phyloP scores from a whole-genome alignment of 176 grass and related monocot genomes.

The Zoysia japonica region DNA sequence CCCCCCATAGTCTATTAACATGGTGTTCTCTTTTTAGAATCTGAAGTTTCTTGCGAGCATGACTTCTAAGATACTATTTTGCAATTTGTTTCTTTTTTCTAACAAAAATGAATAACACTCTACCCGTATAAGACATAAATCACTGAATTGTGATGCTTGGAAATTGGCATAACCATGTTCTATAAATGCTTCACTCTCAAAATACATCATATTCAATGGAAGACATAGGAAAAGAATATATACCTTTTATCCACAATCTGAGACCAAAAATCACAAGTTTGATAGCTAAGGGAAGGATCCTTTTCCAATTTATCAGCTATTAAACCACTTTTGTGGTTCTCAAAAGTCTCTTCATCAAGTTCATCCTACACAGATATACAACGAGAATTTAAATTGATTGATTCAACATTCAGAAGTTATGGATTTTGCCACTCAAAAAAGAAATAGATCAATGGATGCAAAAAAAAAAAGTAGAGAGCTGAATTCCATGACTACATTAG shows the following conservation, averaged over 20 bases:
- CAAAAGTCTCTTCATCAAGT: slow-evolving; percentile 82
- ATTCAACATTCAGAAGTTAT: slow-evolving; percentile 8
- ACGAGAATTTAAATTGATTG: slow-evolving; percentile 22
- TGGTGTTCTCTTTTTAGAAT: slow-evolving; percentile 1
- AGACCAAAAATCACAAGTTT: slow-evolving; percentile 73
- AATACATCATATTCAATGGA: neutral
- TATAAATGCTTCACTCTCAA: neutral
- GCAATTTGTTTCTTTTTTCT: neutral
- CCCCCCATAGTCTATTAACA: neutral
- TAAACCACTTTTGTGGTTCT: slow-evolving; percentile 77
- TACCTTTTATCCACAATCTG: slow-evolving; percentile 98
- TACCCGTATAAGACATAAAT: neutral
- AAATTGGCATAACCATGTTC: neutral
- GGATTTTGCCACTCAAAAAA: neutral
- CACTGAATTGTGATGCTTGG: slow-evolving; percentile 4
- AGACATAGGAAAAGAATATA: slow-evolving; percentile 20
- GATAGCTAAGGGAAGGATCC: slow-evolving; percentile 84
- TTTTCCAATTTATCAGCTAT: slow-evolving; percentile 97
- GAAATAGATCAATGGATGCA: neutral
- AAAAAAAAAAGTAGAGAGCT: neutral
- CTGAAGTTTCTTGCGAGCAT: neutral
- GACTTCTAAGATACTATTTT: neutral
- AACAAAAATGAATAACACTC: neutral
- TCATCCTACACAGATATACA: slow-evolving; percentile 46
- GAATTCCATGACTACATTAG: neutral